Conservation (phyloP, 257 asterid genomes). For the Lithospermum erythrorhizon region DNA sequence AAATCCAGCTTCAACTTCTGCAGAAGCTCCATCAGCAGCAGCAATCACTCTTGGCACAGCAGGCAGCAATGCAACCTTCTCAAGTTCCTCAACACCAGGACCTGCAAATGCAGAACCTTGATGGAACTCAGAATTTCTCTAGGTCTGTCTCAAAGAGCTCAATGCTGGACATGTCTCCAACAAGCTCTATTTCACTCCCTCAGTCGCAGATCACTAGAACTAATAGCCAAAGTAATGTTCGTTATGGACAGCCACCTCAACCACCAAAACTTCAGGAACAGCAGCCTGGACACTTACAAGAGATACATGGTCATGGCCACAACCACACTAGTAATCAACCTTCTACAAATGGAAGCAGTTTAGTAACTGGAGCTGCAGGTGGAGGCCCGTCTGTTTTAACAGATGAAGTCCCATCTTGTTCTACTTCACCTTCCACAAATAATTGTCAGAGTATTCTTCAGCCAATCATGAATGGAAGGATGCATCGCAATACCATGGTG, state of each 20-base stretch:
- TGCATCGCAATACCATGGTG: neutral
- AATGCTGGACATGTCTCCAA: slow-evolving; percentile 29
- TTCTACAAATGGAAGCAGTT: slow-evolving; percentile 40
- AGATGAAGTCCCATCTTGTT: slow-evolving; percentile 83
- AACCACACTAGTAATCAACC: slow-evolving; percentile 31
- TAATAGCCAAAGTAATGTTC: slow-evolving; percentile 31
- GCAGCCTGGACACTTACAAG: slow-evolving; percentile 40
- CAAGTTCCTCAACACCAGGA: slow-evolving; percentile 37
- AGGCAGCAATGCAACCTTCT: slow-evolving; percentile 36
- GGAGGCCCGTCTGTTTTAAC: slow-evolving; percentile 58
- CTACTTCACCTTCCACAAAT: slow-evolving; percentile 87
- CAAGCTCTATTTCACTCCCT: slow-evolving; percentile 29
- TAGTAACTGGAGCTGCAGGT: slow-evolving; percentile 40
- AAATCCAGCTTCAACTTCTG: slow-evolving; percentile 55
- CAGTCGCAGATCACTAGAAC: slow-evolving; percentile 29
- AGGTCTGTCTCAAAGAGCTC: slow-evolving; percentile 42
- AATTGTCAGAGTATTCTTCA: slow-evolving; percentile 55
- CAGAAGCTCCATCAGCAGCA: slow-evolving; percentile 64
- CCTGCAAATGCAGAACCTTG: slow-evolving; percentile 57
- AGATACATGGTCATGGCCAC: slow-evolving; percentile 26
- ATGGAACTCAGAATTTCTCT: slow-evolving; percentile 40
- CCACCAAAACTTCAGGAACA: slow-evolving; percentile 44
- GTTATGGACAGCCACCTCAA: slow-evolving; percentile 35
- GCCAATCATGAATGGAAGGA: slow-evolving; percentile 8
- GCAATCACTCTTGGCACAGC: slow-evolving; percentile 51